A percentile compares a stretch with the other conserved stretches of the same genome.
phyloP scores from a whole-genome alignment of 768 basidiomycete species.

The Paxillus ammoniavirescens region DNA sequence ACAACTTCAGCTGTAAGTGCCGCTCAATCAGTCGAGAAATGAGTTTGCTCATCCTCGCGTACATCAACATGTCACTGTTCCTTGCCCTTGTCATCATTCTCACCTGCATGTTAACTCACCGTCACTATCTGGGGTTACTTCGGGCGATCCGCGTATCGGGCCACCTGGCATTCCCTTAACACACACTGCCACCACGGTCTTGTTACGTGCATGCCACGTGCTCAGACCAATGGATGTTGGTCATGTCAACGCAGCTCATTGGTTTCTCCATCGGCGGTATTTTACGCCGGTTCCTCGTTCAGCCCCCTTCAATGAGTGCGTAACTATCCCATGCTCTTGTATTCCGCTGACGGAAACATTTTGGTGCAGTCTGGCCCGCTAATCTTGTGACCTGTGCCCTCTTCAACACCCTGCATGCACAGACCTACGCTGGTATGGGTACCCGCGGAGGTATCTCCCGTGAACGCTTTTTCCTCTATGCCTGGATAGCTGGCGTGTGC shows the following conservation, averaged over 20 bases:
- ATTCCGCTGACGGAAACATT: slow-evolving; percentile 12
- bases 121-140: neutral
- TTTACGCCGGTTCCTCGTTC: slow-evolving; percentile 58
- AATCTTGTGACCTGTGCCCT: slow-evolving; percentile 68
- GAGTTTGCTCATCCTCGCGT: neutral
- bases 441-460: slow-evolving; percentile 47
- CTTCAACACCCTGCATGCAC: slow-evolving; percentile 73
- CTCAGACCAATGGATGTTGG: slow-evolving; percentile 57
- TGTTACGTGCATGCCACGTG: neutral
- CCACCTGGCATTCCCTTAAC: no score
- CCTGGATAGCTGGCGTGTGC: slow-evolving; percentile 30
- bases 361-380: slow-evolving; percentile 68
- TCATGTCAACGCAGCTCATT: slow-evolving; percentile 72
- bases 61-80: neutral
- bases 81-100: neutral
- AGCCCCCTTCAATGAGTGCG: slow-evolving; percentile 63
- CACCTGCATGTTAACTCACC: neutral
- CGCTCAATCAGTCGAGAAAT: slow-evolving; percentile 6
- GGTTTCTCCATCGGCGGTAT: slow-evolving; percentile 63
- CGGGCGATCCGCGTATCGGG: neutral
- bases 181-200: no score
- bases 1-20: slow-evolving; percentile 47
- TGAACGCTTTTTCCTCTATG: slow-evolving; percentile 50
- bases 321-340: neutral
- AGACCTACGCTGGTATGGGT: slow-evolving; percentile 43